Conservation (phyloP, 352 stramenopile genomes). For the Saprolegnia parasitica region DNA sequence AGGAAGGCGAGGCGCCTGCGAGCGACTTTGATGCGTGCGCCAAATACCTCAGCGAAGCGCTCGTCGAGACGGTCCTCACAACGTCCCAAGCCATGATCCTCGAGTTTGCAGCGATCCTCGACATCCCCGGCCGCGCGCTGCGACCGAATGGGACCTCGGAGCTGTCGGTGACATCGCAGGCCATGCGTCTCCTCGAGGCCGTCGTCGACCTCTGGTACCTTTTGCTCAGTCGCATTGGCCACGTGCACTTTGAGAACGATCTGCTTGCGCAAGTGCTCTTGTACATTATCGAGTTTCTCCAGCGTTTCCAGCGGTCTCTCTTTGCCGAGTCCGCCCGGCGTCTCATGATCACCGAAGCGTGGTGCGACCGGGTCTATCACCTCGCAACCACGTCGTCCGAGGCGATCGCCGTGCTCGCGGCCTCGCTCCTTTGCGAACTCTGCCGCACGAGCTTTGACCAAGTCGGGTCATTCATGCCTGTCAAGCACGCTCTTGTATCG, state of each 20-base stretch:
- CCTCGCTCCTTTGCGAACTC: constrained; percentile 47
- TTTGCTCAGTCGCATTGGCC: constrained; percentile 40
- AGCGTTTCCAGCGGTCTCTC: constrained; percentile 48
- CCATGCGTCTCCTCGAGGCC: constrained; percentile 37
- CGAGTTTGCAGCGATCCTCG: neutral
- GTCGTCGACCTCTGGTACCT: constrained; percentile 56
- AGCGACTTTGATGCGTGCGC: neutral
- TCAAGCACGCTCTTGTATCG: constrained; percentile 33
- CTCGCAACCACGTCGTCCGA: constrained; percentile 44
- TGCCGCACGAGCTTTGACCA: constrained; percentile 51
- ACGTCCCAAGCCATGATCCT: neutral
- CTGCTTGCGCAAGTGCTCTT: constrained; percentile 48
- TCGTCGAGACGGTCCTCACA: constrained; percentile 33
- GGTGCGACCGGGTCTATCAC: constrained; percentile 40
- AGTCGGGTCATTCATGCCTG: constrained; percentile 52
- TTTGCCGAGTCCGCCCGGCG: constrained; percentile 47
- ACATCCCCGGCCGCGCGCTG: neutral
- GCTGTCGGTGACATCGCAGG: neutral
- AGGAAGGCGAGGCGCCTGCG: neutral
- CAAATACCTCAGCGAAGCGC: neutral
- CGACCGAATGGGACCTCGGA: neutral
- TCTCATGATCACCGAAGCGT: constrained; percentile 49
- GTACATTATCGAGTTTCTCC: constrained; percentile 47
- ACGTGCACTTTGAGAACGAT: constrained; percentile 31
- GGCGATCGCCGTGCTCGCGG: constrained; percentile 32